Evolutionary conservation across 2,329 filamentous ascomycete genomes (phyloP).

Genomic region (Eurotiales sp.): DNA sequence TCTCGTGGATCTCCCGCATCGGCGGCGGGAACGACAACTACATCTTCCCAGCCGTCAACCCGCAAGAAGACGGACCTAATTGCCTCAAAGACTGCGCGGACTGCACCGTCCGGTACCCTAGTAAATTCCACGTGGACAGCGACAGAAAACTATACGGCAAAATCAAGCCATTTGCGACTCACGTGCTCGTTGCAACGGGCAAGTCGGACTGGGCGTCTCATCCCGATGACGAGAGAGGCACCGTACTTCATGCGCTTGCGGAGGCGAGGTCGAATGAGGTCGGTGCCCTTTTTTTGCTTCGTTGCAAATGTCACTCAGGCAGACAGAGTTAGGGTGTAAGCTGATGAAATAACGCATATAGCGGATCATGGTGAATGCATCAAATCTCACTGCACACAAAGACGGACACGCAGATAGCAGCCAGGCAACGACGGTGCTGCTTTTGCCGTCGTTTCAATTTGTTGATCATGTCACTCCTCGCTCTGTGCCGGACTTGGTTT

Average conservation of each 20-base stretch:
- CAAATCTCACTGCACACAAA: slow-evolving; percentile 27
- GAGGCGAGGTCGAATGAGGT: slow-evolving; percentile 52
- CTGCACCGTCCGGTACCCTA: slow-evolving; percentile 33
- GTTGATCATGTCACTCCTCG: slow-evolving; percentile 71
- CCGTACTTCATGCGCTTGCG: slow-evolving; percentile 47
- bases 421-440: slow-evolving; percentile 65
- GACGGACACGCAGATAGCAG: slow-evolving; percentile 11
- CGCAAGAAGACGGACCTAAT: slow-evolving; percentile 30
- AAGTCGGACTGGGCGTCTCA: slow-evolving; percentile 36
- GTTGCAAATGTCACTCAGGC: too few relatives aligned
- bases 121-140: slow-evolving; percentile 33
- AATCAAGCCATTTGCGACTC: slow-evolving; percentile 32
- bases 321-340: too few relatives aligned
- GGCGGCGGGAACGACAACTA: slow-evolving; percentile 24
- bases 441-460: slow-evolving; percentile 76
- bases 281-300: neutral
- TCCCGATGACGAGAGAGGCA: slow-evolving; percentile 39
- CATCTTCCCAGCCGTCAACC: slow-evolving; percentile 35
- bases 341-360: slow-evolving; percentile 12
- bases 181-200: slow-evolving; percentile 37
- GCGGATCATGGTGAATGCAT: slow-evolving; percentile 36
- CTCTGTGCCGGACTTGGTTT: slow-evolving; percentile 62
- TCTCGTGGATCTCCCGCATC: slow-evolving; percentile 26
- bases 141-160: slow-evolving; percentile 31
- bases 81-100: slow-evolving; percentile 35